Evolutionary conservation across 352 stramenopile genomes (phyloP).

Genomic region (Globisporangium recalcitrans): DNA sequence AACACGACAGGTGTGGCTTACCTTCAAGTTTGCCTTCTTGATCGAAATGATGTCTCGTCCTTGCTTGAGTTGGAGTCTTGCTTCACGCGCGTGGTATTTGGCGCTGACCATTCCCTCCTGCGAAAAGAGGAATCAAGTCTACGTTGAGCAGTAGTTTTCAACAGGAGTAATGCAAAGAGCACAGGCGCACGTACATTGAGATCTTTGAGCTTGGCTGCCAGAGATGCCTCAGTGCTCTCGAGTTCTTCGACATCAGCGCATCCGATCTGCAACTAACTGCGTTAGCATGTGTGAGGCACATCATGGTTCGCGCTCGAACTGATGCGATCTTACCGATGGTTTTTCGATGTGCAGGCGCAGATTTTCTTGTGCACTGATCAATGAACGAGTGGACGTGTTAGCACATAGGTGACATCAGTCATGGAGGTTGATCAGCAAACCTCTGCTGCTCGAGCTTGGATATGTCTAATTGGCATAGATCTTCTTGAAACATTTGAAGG

Average conservation of each 20-base stretch:
- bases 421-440: background rate
- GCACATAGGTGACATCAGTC: background rate
- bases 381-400: background rate
- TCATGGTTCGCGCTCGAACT: background rate
- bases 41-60: conserved; percentile 10
- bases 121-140: background rate
- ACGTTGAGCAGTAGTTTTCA: background rate
- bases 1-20: background rate
- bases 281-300: background rate
- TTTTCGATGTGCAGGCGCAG: conserved; percentile 7
- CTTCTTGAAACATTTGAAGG: conserved; percentile 9
- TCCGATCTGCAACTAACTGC: conserved; percentile 4
- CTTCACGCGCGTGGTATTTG: conserved; percentile 11
- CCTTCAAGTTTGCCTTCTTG: conserved; percentile 15
- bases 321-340: background rate
- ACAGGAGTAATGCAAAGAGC: background rate
- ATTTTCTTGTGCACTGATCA: conserved; percentile 1
- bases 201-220: conserved; percentile 8
- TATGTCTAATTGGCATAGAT: conserved; percentile 2
- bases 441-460: conserved; percentile 13
- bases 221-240: background rate
- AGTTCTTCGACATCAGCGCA: conserved; percentile 2
- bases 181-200: background rate
- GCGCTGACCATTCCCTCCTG: conserved; percentile 4
- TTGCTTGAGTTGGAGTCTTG: conserved; percentile 13